Base-by-base conservation (phyloP, 805 yeast species). In the Metschnikowia vanudenii region DNA sequence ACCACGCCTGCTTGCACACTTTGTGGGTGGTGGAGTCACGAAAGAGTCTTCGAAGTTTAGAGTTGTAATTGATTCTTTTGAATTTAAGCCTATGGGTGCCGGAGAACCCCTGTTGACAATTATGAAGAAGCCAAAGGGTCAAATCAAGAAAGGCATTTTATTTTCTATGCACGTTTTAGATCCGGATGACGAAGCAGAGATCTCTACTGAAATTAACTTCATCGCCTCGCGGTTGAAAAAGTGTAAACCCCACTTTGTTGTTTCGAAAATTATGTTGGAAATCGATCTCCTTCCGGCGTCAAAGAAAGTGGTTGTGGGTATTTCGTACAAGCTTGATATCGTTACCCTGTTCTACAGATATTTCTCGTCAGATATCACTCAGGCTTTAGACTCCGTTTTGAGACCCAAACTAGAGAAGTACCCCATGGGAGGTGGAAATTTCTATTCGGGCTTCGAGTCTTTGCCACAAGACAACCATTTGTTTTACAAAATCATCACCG, bases 401-500 rank as follows among this genome's bases (percentile, higher is more conserved):
- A 17, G 8, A 22, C 38, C 41, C 13, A n/a, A 46, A n/a, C 9
- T 31, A n/a, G 16, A 35, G 18, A 14, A 5, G 10, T 12, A 14
- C 22, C 37, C 34, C 4, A 3, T 20, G 5, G 28, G 26, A n/a
- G 30, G n/a, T 4, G 28, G 32, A 8, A 14, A 26, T 4, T 14
- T 14, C 19, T 7, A 11, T n/a, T 4, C 33, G 8, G 17, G 16
- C 3, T 45, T 39, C 17, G 43, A 30, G 13, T 3, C 36, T n/a
- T 17, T 47, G n/a, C 62, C 64, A 12, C 58, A 63, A 13, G 61
- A 66, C 14, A 59, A 75, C 1, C 68, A 65, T 31, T 49, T 71
- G 12, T 81, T 82, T 52, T 82, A 82, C 58, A 74, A 74, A 20
- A 50, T 73, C 2, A 70, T 81, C 33, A 74, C 83, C 0, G 68